phyloP scores from a whole-genome alignment of 345 rosid genomes.

The Streptanthus diversifolius region DNA sequence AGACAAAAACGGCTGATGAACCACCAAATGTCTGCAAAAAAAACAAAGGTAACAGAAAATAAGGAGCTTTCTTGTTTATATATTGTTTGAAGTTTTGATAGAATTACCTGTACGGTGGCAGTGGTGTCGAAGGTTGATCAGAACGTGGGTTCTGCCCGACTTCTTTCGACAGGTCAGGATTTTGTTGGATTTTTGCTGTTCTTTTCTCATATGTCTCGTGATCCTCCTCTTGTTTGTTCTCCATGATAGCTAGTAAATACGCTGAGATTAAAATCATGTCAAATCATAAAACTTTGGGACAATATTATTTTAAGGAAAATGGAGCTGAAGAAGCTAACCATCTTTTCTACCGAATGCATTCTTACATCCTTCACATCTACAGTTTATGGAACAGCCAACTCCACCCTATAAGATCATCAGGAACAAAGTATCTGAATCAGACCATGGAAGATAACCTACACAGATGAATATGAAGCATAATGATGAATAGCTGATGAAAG shows the following conservation, averaged over 20 bases:
- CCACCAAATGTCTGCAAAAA: conserved; percentile 49
- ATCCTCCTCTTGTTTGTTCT: conserved; percentile 55
- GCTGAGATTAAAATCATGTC: conserved; percentile 41
- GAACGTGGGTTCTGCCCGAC: conserved; percentile 57
- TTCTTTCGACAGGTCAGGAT: conserved; percentile 40
- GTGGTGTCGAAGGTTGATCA: conserved; percentile 68
- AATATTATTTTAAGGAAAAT: neutral
- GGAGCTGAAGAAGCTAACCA: conserved; percentile 43
- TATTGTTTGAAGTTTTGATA: neutral
- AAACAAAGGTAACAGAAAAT: neutral
- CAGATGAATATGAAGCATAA: neutral
- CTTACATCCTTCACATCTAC: conserved; percentile 97
- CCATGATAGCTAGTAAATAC: conserved; percentile 48
- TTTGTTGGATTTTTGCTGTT: conserved; percentile 38
- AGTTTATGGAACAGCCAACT: conserved; percentile 91
- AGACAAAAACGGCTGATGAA: conserved; percentile 66
- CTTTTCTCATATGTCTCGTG: conserved; percentile 45
- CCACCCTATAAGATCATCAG: conserved; percentile 57
- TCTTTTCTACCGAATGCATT: conserved; percentile 85
- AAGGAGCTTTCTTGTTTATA: conserved; percentile 14
- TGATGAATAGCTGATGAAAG: neutral
- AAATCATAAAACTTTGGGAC: neutral
- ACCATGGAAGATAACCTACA: neutral
- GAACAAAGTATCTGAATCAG: conserved; percentile 30
- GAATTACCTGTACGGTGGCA: conserved; percentile 63